These are phyloP conservation scores for Skeletonema potamos DNA, from an alignment of 108 stramenopile genomes.

Conservation along the genomic window DNA sequence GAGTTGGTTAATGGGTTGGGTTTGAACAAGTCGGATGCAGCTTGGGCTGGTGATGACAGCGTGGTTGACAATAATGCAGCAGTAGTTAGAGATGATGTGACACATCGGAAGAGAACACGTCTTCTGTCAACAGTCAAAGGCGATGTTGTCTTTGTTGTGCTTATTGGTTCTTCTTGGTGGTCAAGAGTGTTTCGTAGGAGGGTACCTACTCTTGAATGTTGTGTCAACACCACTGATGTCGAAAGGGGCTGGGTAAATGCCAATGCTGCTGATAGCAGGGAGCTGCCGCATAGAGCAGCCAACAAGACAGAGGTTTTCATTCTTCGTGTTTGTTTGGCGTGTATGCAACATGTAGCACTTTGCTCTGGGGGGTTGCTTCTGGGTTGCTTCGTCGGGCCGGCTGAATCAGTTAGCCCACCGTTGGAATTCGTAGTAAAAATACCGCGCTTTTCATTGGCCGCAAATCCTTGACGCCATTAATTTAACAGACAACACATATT, in stretches of 20 bases:
- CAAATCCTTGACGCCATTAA: no score
- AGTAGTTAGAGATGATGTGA: neutral
- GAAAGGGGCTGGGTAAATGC: neutral
- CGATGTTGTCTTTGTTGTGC: no score
- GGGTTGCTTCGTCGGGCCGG: no score
- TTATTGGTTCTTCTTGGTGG: neutral
- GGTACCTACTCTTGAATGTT: neutral
- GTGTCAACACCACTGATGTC: neutral
- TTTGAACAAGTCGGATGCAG: neutral
- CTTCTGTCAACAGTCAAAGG: neutral
- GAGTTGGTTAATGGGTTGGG: constrained; percentile 14
- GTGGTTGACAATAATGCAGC: neutral
- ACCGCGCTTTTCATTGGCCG: no score
- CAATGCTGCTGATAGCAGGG: neutral
- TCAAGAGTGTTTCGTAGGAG: neutral
- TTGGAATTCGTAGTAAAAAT: no score
- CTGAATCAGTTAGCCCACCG: no score
- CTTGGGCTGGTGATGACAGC: constrained; percentile 3
- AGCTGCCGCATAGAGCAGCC: neutral
- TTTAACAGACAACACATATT: no score
- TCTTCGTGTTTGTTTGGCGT: neutral
- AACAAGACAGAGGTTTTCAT: neutral
- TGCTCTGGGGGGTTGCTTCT: no score
- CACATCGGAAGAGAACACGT: neutral
- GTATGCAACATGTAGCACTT: no score